Percentiles rank a stretch among this genome's conserved stretches.
Conservation (phyloP, 306 rosid species). For the Malus sieversii region DNA sequence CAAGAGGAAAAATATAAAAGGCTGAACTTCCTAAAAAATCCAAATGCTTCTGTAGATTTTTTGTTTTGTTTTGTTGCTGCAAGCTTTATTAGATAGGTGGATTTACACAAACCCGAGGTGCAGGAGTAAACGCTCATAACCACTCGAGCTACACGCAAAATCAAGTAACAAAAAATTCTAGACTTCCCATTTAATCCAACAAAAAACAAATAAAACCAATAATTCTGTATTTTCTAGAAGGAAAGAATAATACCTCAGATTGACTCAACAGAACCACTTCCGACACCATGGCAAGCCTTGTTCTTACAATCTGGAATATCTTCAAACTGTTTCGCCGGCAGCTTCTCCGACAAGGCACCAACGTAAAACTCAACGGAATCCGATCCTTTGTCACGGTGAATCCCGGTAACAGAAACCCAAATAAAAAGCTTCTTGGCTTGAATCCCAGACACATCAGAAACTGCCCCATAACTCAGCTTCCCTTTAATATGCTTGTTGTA, state of each 20-base stretch:
- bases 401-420: constrained; percentile 58
- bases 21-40: neutral
- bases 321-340: constrained; percentile 44
- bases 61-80: neutral
- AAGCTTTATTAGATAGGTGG: neutral
- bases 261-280: neutral
- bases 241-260: constrained; percentile 19
- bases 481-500: constrained; percentile 44
- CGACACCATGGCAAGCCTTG: constrained; percentile 10
- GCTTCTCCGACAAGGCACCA: constrained; percentile 50
- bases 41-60: neutral
- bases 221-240: neutral
- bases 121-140: neutral
- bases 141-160: neutral
- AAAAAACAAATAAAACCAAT: neutral
- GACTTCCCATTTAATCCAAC: neutral
- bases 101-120: neutral
- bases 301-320: constrained; percentile 33
- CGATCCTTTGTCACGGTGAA: constrained; percentile 29
- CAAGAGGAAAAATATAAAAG: neutral
- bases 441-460: constrained; percentile 55
- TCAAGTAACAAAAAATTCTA: neutral
- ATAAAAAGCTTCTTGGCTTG: constrained; percentile 53
- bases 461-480: constrained; percentile 39
- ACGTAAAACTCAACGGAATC: constrained; percentile 40